phyloP scores from a whole-genome alignment of 2,329 filamentous ascomycete species.

The Aureobasidium vineae region DNA sequence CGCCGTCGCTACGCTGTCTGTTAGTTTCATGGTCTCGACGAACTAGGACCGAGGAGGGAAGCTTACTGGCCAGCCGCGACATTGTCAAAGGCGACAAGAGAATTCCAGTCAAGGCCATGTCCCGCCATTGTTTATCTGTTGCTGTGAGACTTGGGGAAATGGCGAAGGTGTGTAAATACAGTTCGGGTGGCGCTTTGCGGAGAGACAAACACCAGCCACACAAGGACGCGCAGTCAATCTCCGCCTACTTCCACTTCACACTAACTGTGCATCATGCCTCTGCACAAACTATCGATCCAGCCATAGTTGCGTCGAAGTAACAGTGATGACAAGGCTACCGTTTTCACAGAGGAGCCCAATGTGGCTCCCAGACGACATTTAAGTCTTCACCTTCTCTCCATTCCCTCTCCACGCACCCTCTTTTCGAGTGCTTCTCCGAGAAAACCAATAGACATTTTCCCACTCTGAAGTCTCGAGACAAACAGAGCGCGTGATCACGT shows the following conservation, averaged over 20 bases:
- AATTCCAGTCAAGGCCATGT: constrained; percentile 56
- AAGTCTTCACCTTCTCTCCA: background rate
- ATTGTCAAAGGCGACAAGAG: constrained; percentile 67
- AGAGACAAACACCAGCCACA: background rate
- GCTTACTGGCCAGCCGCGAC: constrained; percentile 84
- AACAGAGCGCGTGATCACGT: background rate
- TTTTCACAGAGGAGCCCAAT: too few species aligned
- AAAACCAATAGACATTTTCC: background rate
- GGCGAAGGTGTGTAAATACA: background rate
- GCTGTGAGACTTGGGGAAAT: background rate
- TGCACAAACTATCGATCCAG: background rate
- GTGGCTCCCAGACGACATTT: too few species aligned
- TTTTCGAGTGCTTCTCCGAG: background rate
- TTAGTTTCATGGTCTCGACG: background rate
- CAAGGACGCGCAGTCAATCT: background rate
- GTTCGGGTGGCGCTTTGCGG: constrained; percentile 7
- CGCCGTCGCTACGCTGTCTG: constrained; percentile 67
- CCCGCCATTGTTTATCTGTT: constrained; percentile 32
- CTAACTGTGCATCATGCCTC: background rate
- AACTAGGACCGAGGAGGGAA: background rate
- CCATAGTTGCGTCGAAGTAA: too few species aligned
- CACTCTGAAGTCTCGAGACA: background rate
- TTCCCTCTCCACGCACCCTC: background rate
- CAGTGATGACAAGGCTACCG: background rate
- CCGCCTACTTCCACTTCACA: background rate